Evolutionary conservation across 176 grass and related monocot genomes (phyloP).

Genomic region (Thinopyrum elongatum): DNA sequence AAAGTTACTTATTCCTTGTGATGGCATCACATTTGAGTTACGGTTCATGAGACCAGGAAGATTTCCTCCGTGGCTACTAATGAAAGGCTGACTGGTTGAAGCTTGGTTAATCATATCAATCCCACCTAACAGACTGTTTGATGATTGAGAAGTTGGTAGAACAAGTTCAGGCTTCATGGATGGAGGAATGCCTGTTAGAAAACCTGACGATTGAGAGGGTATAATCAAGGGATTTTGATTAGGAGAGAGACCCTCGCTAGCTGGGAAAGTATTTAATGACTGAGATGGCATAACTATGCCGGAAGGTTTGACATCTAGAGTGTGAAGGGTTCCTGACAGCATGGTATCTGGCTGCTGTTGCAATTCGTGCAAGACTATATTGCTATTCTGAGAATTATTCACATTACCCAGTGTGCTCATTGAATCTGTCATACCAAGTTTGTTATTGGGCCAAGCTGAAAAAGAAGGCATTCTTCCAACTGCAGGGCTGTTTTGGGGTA

Average conservation of each 20-base stretch:
- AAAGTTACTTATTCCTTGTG: conserved; percentile 52
- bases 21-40: conserved; percentile 43
- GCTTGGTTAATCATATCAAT: conserved; percentile 61
- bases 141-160: conserved; percentile 40
- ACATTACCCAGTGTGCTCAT: conserved; percentile 31
- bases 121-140: conserved; percentile 46
- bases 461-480: conserved; percentile 55
- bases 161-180: conserved; percentile 62
- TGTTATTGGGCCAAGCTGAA: conserved; percentile 63
- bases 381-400: conserved; percentile 52
- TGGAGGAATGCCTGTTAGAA: conserved; percentile 44
- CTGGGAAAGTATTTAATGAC: conserved; percentile 55
- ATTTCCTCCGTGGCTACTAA: conserved; percentile 44
- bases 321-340: conserved; percentile 54
- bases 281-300: conserved; percentile 77
- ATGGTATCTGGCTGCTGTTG: conserved; percentile 60
- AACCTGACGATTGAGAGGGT: conserved; percentile 50
- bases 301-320: conserved; percentile 78
- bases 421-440: conserved; percentile 49
- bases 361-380: conserved; percentile 50
- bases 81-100: conserved; percentile 46
- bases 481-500: conserved; percentile 43
- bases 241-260: conserved; percentile 43
- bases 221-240: conserved; percentile 64
- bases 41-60: conserved; percentile 36